A percentile compares a stretch with the other conserved stretches of the same genome.
These are phyloP conservation scores for Neurospora intermedia DNA, from an alignment of 495 filamentous ascomycete species.

Conservation along the genomic window DNA sequence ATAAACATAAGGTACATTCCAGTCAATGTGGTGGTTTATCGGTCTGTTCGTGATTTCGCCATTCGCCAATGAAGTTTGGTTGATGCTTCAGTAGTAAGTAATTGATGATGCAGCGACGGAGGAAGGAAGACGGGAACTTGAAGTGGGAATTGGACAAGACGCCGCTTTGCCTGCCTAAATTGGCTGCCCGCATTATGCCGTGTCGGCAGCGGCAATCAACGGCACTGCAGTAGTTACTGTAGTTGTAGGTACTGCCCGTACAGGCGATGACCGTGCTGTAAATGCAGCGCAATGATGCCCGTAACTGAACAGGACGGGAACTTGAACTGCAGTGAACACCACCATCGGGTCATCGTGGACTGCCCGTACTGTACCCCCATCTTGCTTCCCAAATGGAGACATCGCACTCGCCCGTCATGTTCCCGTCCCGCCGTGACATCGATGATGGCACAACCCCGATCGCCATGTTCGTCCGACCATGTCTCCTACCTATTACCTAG, in stretches of 20 bases:
- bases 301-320: too few relatives aligned
- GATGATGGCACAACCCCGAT: neutral
- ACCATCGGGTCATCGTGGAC: too few relatives aligned
- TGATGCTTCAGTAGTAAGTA: too few relatives aligned
- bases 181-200: neutral
- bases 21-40: too few relatives aligned
- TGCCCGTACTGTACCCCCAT: too few relatives aligned
- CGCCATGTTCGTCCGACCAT: neutral
- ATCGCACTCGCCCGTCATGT: neutral
- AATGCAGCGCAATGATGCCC: neutral
- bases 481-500: neutral
- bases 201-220: neutral
- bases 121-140: neutral
- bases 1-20: too few relatives aligned
- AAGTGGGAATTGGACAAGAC: neutral
- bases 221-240: too few relatives aligned
- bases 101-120: neutral
- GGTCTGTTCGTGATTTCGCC: too few relatives aligned
- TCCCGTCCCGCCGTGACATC: neutral
- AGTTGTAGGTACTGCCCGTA: neutral
- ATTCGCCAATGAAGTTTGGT: too few relatives aligned
- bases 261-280: neutral
- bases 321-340: too few relatives aligned
- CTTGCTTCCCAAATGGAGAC: neutral
- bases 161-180: neutral